These are phyloP conservation scores for Chiua virens DNA, from an alignment of 768 basidiomycete species.

Conservation along the genomic window DNA sequence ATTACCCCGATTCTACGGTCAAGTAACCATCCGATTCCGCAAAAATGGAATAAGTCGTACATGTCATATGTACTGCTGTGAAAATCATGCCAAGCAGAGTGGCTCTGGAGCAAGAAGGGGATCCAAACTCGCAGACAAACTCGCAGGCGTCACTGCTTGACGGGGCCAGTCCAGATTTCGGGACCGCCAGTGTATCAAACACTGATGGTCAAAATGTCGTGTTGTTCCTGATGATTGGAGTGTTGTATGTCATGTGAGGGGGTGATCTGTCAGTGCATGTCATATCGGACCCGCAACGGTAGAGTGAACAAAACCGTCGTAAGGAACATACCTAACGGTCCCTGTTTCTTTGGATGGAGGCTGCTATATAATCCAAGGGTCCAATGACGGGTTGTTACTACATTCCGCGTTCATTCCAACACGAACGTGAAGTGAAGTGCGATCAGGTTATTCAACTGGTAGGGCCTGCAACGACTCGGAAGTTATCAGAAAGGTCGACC, in stretches of 20 bases:
- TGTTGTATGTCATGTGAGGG: background rate
- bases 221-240: background rate
- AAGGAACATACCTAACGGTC: background rate
- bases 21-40: background rate
- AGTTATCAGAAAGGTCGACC: background rate
- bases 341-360: too few species aligned
- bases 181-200: constrained; percentile 1
- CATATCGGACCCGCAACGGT: background rate
- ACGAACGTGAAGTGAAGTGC: too few species aligned
- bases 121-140: background rate
- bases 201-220: constrained; percentile 3
- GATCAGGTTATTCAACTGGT: too few species aligned
- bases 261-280: background rate
- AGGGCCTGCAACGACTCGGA: background rate
- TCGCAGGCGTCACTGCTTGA: background rate
- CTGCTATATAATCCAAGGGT: too few species aligned
- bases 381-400: too few species aligned
- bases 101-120: background rate
- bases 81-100: background rate
- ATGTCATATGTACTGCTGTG: background rate
- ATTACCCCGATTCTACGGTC: background rate
- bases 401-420: too few species aligned
- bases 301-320: background rate
- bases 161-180: background rate
- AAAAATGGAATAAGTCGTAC: background rate